These are phyloP conservation scores for Aspergillus ibericus DNA, from an alignment of 2,329 filamentous ascomycete species.

Conservation along the genomic window DNA sequence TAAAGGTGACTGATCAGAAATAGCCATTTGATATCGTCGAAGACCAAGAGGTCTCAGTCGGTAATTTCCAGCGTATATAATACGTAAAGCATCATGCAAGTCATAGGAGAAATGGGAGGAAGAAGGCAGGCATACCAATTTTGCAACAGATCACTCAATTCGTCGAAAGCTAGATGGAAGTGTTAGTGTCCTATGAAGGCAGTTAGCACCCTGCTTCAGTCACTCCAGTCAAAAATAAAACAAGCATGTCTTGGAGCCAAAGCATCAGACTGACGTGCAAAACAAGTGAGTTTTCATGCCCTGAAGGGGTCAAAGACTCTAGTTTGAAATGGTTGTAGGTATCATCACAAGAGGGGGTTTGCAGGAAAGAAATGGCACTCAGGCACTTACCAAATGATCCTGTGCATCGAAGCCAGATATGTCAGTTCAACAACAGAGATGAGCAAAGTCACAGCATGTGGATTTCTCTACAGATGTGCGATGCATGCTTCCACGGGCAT, in stretches of 20 bases:
- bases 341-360: constrained; percentile 67
- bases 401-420: constrained; percentile 1
- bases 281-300: constrained; percentile 75
- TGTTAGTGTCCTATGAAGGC: constrained; percentile 1
- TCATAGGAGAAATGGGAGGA: constrained; percentile 27
- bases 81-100: constrained; percentile 58
- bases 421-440: constrained; percentile 9
- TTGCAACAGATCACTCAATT: background rate
- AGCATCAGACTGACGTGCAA: constrained; percentile 88
- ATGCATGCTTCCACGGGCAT: constrained; percentile 11
- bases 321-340: constrained; percentile 76
- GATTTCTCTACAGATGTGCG: background rate
- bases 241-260: constrained; percentile 14
- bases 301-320: constrained; percentile 88
- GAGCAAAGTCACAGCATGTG: constrained; percentile 1
- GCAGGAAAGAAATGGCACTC: constrained; percentile 1
- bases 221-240: background rate
- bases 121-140: constrained; percentile 37
- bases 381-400: constrained; percentile 30
- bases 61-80: constrained; percentile 91
- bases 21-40: constrained; percentile 85
- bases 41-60: constrained; percentile 71
- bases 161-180: background rate
- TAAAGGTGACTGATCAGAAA: constrained; percentile 62
- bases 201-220: constrained; percentile 10